These are phyloP conservation scores for Pseudonitzschia delicatissima DNA, from an alignment of 108 stramenopile species.

Conservation along the genomic window DNA sequence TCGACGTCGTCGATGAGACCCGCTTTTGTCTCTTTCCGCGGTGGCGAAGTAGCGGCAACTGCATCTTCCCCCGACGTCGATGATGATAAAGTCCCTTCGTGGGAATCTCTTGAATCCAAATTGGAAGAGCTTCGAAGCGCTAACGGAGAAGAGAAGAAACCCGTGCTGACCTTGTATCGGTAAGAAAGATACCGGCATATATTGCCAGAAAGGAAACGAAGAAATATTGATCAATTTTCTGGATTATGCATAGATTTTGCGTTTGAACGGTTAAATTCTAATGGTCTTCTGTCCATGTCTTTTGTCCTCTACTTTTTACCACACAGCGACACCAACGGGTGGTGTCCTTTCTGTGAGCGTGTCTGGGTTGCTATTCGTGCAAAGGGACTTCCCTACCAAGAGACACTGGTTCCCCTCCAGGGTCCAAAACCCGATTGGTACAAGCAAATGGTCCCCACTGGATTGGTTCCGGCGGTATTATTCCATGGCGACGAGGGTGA, in stretches of 20 bases:
- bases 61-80: too few species aligned
- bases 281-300: constrained; percentile 48
- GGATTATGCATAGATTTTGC: neutral
- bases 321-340: constrained; percentile 54
- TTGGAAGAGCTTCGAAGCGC: neutral
- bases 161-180: constrained; percentile 5
- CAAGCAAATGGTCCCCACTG: constrained; percentile 55
- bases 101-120: neutral
- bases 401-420: constrained; percentile 4
- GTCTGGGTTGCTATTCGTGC: constrained; percentile 52
- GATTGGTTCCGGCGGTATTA: constrained; percentile 39
- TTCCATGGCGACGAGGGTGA: neutral
- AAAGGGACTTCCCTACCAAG: constrained; percentile 41
- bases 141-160: neutral
- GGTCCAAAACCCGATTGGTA: constrained; percentile 10
- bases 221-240: neutral
- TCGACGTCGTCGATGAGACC: too few species aligned
- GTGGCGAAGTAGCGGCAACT: too few species aligned
- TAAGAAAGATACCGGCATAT: neutral
- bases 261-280: constrained; percentile 45
- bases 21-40: too few species aligned
- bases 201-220: neutral
- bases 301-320: constrained; percentile 37
- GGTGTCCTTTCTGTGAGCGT: constrained; percentile 72
- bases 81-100: neutral